Percentiles rank a stretch among this genome's conserved stretches.
These are phyloP conservation scores for Diospyros lotus DNA, from an alignment of 148 eudicot species.

Conservation along the genomic window DNA sequence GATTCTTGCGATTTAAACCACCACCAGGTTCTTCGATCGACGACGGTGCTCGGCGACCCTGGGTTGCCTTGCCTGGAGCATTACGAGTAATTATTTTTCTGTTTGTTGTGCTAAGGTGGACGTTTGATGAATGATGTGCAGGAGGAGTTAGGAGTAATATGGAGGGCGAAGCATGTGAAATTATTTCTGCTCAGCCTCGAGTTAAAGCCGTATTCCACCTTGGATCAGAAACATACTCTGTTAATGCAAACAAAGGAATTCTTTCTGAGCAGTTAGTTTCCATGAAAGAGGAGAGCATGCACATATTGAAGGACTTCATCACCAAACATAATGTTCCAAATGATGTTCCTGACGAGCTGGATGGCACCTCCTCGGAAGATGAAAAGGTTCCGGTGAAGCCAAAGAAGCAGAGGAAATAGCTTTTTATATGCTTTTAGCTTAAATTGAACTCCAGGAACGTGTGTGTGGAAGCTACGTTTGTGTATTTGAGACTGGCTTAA, in stretches of 20 bases:
- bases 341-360: conserved; percentile 88
- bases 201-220: conserved; percentile 56
- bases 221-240: conserved; percentile 58
- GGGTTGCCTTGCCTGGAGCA: too few species aligned
- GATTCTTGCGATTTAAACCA: too few species aligned
- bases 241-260: conserved; percentile 41
- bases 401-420: conserved; percentile 46
- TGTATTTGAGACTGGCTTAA: too few species aligned
- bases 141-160: conserved; percentile 22
- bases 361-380: conserved; percentile 62
- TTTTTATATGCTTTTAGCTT: background rate
- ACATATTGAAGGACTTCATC: conserved; percentile 70
- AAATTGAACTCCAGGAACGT: background rate
- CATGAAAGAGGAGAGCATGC: conserved; percentile 80
- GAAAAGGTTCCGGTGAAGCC: conserved; percentile 50
- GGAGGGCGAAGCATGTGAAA: conserved; percentile 41
- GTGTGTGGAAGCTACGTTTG: background rate
- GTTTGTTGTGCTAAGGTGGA: background rate
- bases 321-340: conserved; percentile 77
- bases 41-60: too few species aligned
- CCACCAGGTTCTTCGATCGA: too few species aligned
- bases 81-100: background rate
- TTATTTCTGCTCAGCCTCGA: conserved; percentile 10
- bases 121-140: conserved; percentile 8
- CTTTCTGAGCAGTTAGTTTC: conserved; percentile 62